Percentiles rank a stretch among this genome's conserved stretches.
Evolutionary conservation across 139 green algal genomes (phyloP).

Genomic region (Micromonas pusilla): DNA sequence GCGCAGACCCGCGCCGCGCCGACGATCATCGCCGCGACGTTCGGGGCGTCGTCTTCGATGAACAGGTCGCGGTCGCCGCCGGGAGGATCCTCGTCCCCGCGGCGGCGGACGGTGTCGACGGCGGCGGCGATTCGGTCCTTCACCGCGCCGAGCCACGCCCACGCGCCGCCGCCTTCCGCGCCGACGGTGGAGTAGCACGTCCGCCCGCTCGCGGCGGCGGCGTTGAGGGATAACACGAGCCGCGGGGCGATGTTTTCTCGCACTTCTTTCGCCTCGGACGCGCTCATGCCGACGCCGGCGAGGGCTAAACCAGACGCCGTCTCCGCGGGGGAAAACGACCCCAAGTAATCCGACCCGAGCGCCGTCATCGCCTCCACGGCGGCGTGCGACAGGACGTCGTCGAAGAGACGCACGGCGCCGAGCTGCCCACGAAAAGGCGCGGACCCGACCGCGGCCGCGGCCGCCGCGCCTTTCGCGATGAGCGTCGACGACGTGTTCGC

Average conservation of each 20-base stretch:
- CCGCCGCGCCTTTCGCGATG: not conserved
- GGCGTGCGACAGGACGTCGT: not conserved
- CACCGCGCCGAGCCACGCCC: not conserved
- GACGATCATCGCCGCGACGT: conserved; percentile 20
- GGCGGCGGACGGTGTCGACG: too few species aligned
- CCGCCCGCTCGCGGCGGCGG: not conserved
- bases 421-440: conserved; percentile 3
- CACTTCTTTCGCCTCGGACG: not conserved
- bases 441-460: not conserved
- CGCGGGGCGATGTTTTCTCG: not conserved
- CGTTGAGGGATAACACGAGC: not conserved
- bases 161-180: not conserved
- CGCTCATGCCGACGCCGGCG: conserved; percentile 1
- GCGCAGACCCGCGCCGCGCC: conserved; percentile 43
- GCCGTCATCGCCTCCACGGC: not conserved
- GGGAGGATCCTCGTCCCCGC: too few species aligned
- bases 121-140: too few species aligned
- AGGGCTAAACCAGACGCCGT: not conserved
- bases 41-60: too few species aligned
- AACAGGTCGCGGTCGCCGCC: too few species aligned
- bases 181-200: not conserved
- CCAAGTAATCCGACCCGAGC: conserved; percentile 20
- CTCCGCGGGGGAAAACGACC: conserved; percentile 11
- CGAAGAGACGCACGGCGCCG: not conserved
- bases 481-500: not conserved